Conservation (phyloP, 257 asterid genomes). For the Solanum bukasovii region DNA sequence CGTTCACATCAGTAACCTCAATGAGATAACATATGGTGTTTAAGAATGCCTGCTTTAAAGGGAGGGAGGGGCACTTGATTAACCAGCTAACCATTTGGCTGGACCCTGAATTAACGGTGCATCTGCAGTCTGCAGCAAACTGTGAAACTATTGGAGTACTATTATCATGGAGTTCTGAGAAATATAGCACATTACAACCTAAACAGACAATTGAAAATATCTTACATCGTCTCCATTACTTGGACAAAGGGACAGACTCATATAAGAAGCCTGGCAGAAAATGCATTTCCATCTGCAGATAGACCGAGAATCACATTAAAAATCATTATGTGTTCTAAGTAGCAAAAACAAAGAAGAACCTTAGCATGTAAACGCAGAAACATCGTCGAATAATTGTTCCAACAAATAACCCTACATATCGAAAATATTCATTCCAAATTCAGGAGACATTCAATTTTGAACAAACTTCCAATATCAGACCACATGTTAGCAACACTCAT, state of each 20-base stretch:
- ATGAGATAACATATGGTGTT: background rate
- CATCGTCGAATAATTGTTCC: background rate
- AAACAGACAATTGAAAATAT: background rate
- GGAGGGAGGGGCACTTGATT: background rate
- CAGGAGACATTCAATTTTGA: background rate
- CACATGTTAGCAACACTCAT: background rate
- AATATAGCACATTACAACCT: background rate
- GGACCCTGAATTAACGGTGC: background rate
- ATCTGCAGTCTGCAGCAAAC: background rate
- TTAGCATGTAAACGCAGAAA: background rate
- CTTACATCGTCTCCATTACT: background rate
- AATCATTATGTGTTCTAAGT: background rate
- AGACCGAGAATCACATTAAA: background rate
- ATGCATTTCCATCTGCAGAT: background rate
- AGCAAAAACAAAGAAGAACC: background rate
- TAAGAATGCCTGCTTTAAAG: background rate
- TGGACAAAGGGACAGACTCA: background rate
- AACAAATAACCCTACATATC: background rate
- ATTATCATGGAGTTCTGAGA: background rate
- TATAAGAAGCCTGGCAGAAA: background rate
- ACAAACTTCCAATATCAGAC: background rate
- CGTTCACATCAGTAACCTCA: background rate
- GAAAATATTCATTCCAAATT: background rate
- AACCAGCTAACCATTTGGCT: background rate
- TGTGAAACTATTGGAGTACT: background rate